Base-by-base conservation (phyloP, 208 protist species). In the Herpetomonas samuelpessoai region DNA sequence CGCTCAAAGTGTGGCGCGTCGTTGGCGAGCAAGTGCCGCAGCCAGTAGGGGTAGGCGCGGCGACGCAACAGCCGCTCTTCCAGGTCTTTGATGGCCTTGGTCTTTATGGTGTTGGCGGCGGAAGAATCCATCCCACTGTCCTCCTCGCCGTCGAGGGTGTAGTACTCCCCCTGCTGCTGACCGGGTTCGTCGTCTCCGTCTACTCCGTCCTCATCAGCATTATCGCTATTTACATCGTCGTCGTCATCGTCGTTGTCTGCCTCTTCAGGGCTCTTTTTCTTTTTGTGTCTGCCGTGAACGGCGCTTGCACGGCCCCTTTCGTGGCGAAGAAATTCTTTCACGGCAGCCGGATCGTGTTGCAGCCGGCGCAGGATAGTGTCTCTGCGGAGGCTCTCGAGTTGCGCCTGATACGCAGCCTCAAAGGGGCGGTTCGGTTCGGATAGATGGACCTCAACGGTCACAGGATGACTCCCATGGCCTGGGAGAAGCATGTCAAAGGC, bases 1-100 rank as follows among this genome's bases (percentile, higher is more conserved):
- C 72, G 72, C 49, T 91, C 68, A 45, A 87, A 71, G 30, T 85
- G 76, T 21, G 63, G 62, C 3, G 29, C 62, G 62, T 95, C 88
- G 45, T 92, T 83, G 35, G 72, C 64, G 3, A 95, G 62, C 2
- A 95, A 46, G 47, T 58, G 60, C 2, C 70, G 78, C 39, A 95
- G 68, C 85, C 88, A 95, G 50, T 76, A 80, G 2, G 83, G 83
- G 24, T 74, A 66, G 0, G 65, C 52, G 3, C 57, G 66, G 18
- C 39, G 62, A 44, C 56, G 57, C 28, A 39, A 21, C 44, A 29
- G 3, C 41, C 68, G 52, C 69, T 68, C 26, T 47, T 30, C 48
- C 64, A 66, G 44, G 57, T 22, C 3, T 26, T 31, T 54, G 7
- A 26, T 28, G 7, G 58, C 29, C 9, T 25, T 21, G 3, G 9